These are phyloP conservation scores for Fabrea salina DNA, from an alignment of 169 alveolate genomes.

Conservation along the genomic window DNA sequence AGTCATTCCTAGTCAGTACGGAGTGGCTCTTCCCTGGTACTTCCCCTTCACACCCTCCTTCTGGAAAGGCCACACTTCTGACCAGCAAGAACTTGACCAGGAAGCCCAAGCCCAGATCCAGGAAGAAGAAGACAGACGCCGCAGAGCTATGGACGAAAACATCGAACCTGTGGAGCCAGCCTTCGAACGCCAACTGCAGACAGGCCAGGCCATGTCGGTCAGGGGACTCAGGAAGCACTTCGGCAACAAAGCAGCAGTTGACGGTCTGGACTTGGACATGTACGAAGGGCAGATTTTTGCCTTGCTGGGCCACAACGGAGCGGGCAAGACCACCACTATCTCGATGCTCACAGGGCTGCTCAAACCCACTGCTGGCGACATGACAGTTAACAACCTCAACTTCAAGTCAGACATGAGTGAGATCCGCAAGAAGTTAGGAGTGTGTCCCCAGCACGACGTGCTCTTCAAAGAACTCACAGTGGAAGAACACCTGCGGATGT, in stretches of 20 bases:
- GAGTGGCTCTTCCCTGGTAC: constrained; percentile 34
- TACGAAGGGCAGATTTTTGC: constrained; percentile 58
- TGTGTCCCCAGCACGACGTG: constrained; percentile 85
- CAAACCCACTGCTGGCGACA: constrained; percentile 57
- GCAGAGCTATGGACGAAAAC: not conserved
- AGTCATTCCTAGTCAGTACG: constrained; percentile 27
- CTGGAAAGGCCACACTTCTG: constrained; percentile 30
- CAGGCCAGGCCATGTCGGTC: constrained; percentile 45
- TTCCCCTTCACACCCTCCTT: constrained; percentile 24
- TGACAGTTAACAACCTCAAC: not conserved
- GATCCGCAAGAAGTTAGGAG: constrained; percentile 56
- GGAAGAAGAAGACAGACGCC: not conserved
- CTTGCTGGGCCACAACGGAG: constrained; percentile 77
- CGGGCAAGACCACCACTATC: constrained; percentile 74
- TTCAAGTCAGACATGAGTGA: constrained; percentile 16
- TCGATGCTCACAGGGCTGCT: constrained; percentile 69
- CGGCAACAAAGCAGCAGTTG: constrained; percentile 61
- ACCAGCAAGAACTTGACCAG: not conserved
- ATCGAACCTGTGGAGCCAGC: not conserved
- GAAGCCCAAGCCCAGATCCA: not conserved
- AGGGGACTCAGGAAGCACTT: constrained; percentile 51
- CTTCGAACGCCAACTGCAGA: constrained; percentile 33
- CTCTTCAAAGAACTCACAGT: constrained; percentile 74
- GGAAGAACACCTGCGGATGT: constrained; percentile 69
- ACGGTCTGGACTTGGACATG: constrained; percentile 54